Percentiles rank a stretch among this genome's conserved stretches.
Evolutionary conservation across 2,329 filamentous ascomycete genomes (phyloP).

Genomic region (Diplodia intermedia): DNA sequence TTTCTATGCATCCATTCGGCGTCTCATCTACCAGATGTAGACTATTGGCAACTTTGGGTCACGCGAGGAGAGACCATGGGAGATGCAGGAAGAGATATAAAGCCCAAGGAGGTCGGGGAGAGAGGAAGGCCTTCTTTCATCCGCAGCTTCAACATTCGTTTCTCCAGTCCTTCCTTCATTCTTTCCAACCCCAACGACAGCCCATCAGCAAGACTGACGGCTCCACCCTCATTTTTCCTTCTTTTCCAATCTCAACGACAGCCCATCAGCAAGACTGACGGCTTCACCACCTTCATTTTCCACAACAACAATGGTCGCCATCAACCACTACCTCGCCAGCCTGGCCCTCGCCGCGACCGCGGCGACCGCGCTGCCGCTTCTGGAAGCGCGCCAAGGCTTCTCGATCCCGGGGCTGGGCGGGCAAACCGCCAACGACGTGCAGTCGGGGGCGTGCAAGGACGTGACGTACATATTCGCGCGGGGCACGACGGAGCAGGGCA

Average conservation of each 20-base stretch:
- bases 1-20: background rate
- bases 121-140: background rate
- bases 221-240: background rate
- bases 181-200: too few relatives aligned
- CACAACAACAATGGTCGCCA: constrained; percentile 11
- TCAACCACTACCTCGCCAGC: background rate
- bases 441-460: constrained; percentile 47
- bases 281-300: background rate
- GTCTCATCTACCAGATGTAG: background rate
- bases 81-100: background rate
- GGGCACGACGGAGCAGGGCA: constrained; percentile 61
- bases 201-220: too few relatives aligned
- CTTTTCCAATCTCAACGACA: background rate
- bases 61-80: background rate
- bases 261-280: too few relatives aligned
- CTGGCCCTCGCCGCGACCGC: background rate
- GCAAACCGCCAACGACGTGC: constrained; percentile 41
- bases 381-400: constrained; percentile 1
- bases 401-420: constrained; percentile 33
- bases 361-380: background rate
- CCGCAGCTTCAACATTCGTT: background rate
- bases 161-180: background rate
- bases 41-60: background rate
- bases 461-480: constrained; percentile 64
- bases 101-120: background rate